A percentile compares a stretch with the other conserved stretches of the same genome.
Evolutionary conservation across 441 rosid genomes (phyloP).

Genomic region (Erodium moschatum): DNA sequence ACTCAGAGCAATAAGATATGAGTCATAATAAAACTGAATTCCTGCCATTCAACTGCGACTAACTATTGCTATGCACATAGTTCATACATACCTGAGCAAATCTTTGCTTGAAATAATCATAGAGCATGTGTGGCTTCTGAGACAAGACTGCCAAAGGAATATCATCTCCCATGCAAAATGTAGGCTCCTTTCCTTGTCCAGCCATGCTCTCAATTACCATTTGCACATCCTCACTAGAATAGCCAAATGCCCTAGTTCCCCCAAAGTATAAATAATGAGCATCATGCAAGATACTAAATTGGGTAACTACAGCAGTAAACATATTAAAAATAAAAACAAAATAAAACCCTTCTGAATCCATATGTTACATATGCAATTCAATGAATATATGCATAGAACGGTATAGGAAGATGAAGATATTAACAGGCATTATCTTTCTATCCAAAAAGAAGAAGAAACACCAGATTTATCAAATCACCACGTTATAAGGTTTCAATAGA

Average conservation of each 20-base stretch:
- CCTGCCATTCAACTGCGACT: background rate
- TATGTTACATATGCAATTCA: background rate
- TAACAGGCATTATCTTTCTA: background rate
- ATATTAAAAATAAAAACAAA: background rate
- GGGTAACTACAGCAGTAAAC: slow-evolving; percentile 9
- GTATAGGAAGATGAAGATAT: background rate
- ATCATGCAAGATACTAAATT: background rate
- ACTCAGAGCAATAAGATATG: background rate
- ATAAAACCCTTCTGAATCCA: background rate
- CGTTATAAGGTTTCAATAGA: background rate
- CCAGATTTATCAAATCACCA: background rate
- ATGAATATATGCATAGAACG: background rate
- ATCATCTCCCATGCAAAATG: slow-evolving; percentile 96
- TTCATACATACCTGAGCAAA: slow-evolving; percentile 79
- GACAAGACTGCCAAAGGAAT: slow-evolving; percentile 77
- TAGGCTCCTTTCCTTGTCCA: slow-evolving; percentile 94
- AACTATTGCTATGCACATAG: background rate
- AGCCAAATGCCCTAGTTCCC: slow-evolving; percentile 80
- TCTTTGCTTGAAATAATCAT: slow-evolving; percentile 95
- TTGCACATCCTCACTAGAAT: slow-evolving; percentile 98
- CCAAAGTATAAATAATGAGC: slow-evolving; percentile 17
- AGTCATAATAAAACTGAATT: background rate
- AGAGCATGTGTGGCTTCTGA: slow-evolving; percentile 84
- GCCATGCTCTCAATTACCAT: slow-evolving; percentile 98
- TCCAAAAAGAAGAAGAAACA: background rate